These are phyloP conservation scores for Suillus sp. DNA, from an alignment of 768 basidiomycete species.

Conservation along the genomic window DNA sequence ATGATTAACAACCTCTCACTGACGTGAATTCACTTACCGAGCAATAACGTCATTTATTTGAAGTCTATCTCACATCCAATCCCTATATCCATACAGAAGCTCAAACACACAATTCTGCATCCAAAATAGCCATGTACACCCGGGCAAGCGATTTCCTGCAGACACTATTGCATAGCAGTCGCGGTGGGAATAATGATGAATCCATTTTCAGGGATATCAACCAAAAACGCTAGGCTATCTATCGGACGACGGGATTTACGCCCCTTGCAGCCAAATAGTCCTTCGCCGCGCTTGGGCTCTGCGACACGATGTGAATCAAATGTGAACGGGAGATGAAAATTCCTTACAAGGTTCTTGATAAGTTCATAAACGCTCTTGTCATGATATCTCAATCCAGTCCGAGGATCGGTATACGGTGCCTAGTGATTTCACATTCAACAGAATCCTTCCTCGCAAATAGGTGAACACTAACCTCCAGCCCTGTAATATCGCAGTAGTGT, in stretches of 20 bases:
- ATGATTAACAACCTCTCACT: not conserved
- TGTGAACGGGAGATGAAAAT: not conserved
- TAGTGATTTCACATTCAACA: slow-evolving; percentile 25
- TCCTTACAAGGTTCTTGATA: slow-evolving; percentile 67
- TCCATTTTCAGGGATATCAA: not conserved
- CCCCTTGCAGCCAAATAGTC: slow-evolving; percentile 68
- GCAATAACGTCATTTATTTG: not conserved
- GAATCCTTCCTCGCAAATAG: not conserved
- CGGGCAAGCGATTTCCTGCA: not conserved
- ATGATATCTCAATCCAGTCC: slow-evolving; percentile 77
- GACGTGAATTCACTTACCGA: not conserved
- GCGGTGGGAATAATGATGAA: not conserved
- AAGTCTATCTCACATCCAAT: not conserved
- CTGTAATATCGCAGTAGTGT: slow-evolving; percentile 86
- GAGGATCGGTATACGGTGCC: slow-evolving; percentile 86
- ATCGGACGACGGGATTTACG: slow-evolving; percentile 52
- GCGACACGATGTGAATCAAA: not conserved
- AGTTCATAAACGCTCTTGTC: slow-evolving; percentile 88
- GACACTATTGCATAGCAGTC: not conserved
- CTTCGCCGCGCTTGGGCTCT: slow-evolving; percentile 74
- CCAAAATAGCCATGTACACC: not conserved
- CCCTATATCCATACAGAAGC: not conserved
- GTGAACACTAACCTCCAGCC: slow-evolving; percentile 59
- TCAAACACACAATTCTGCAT: not conserved
- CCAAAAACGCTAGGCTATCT: slow-evolving; percentile 27